Percentiles rank a stretch among this genome's conserved stretches.
Conservation (phyloP, 1,284 basidiomycete species). For the Papiliotrema nemorosa region DNA sequence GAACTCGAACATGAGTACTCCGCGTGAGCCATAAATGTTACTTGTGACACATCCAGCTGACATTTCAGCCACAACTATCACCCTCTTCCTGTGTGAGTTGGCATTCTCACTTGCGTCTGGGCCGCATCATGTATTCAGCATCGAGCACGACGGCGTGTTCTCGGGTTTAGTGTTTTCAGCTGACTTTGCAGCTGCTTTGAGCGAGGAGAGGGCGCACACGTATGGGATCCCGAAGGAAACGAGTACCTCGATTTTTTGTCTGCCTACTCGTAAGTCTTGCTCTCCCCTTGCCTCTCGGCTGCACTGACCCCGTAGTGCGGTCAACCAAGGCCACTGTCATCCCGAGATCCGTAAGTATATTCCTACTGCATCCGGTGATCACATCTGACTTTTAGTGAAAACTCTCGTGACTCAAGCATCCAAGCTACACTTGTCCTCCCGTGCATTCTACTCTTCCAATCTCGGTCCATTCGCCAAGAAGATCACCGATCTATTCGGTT, state of each 20-base stretch:
- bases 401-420: constrained; percentile 81
- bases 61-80: constrained; percentile 71
- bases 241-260: constrained; percentile 96
- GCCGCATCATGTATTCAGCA: neutral
- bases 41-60: constrained; percentile 46
- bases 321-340: constrained; percentile 94
- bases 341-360: constrained; percentile 54
- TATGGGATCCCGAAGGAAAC: constrained; percentile 93
- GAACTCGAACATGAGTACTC: constrained; percentile 68
- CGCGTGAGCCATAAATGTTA: constrained; percentile 36
- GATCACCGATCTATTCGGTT: constrained; percentile 78
- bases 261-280: constrained; percentile 79
- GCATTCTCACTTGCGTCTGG: neutral
- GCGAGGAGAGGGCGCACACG: constrained; percentile 79
- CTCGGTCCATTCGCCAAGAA: constrained; percentile 86
- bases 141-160: neutral
- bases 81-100: constrained; percentile 72
- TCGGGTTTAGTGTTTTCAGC: neutral
- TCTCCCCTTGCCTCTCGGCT: neutral
- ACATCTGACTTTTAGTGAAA: constrained; percentile 58
- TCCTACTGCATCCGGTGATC: neutral
- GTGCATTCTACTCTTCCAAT: constrained; percentile 92
- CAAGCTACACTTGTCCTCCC: constrained; percentile 86
- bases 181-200: constrained; percentile 68
- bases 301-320: constrained; percentile 58